Base-by-base conservation (phyloP, 768 basidiomycete species). In the Hericium coralloides region DNA sequence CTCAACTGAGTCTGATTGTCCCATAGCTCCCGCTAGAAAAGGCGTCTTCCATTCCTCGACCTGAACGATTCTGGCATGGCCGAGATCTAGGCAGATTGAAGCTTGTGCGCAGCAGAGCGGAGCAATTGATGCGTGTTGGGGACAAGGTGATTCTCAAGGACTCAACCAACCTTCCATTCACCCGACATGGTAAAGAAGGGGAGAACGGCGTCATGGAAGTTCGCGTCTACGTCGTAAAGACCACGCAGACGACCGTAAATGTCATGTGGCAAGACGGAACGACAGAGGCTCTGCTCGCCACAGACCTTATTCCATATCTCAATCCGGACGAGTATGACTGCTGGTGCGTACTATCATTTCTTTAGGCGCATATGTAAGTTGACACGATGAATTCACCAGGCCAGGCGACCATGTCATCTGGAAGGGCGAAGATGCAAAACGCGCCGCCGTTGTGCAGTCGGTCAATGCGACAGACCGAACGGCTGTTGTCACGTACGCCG, bases 301-400 rank as follows among this genome's bases (percentile, higher is more conserved):
- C 76, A 10, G 77, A 83, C 20, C 72, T 95, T 18, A 83, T 94
- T 45, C 92, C 92, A 3, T 88, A 95, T 66, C 68, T 87, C 53
- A 91, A 91, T 59, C 81, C 92, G 10, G 94, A 95, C 68, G 94
- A 97, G 70, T 91, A 89, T 67, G 94, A 92, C 67, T 91, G 86
- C 68, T 94, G 89, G 89, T 89, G 62, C 64, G 85, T 69, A 25
- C 38, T 39, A 37, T 26, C 1, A 17, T 18, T 12, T 12, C 12
- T n/a, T 12, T 36, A 14, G 43, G 22, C 12, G 15, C 55, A 59
- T 38, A 60, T 48, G 22, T 20, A 0, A 36, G 9, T 10, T 9
- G 31, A 31, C 31, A 31, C 8, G 8, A 6, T 31, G 1, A 9
- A 38, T 26, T 60, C 14, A n/a, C 18, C 54, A 92, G 91, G 92